Evolutionary conservation across 2,329 filamentous ascomycete species (phyloP).

Genomic region (Cladosporium sp.): DNA sequence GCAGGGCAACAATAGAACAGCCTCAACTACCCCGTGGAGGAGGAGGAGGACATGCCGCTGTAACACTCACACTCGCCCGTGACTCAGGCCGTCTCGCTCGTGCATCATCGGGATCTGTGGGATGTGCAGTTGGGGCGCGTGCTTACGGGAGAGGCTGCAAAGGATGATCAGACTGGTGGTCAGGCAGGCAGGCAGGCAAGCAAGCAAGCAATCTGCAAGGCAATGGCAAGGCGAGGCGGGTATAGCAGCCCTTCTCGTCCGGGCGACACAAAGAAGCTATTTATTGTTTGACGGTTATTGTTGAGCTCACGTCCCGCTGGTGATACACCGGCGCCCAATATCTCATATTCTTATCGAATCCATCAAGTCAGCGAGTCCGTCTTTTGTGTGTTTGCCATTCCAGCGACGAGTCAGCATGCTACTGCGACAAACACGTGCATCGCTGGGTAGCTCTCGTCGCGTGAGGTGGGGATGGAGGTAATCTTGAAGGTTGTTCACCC

Average conservation of each 20-base stretch:
- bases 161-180: background rate
- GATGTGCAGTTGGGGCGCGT: constrained; percentile 8
- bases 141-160: constrained; percentile 13
- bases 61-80: constrained; percentile 1
- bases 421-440: constrained; percentile 4
- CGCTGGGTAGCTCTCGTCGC: constrained; percentile 1
- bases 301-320: background rate
- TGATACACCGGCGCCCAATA: background rate
- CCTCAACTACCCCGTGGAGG: constrained; percentile 18
- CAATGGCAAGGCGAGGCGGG: background rate
- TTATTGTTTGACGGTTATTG: constrained; percentile 14
- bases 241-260: background rate
- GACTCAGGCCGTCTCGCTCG: constrained; percentile 6
- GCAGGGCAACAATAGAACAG: constrained; percentile 1
- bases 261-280: constrained; percentile 11
- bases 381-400: background rate
- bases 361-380: background rate
- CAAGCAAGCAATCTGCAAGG: background rate
- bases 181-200: background rate
- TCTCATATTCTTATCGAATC: background rate
- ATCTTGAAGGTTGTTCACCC: constrained; percentile 2
- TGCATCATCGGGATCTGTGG: background rate
- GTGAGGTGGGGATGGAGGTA: background rate
- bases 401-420: background rate
- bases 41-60: constrained; percentile 5